Percentiles rank a stretch among this genome's conserved stretches.
Conservation (phyloP, 192 early-diverging fungal genomes). For the Geosiphon pyriformis region DNA sequence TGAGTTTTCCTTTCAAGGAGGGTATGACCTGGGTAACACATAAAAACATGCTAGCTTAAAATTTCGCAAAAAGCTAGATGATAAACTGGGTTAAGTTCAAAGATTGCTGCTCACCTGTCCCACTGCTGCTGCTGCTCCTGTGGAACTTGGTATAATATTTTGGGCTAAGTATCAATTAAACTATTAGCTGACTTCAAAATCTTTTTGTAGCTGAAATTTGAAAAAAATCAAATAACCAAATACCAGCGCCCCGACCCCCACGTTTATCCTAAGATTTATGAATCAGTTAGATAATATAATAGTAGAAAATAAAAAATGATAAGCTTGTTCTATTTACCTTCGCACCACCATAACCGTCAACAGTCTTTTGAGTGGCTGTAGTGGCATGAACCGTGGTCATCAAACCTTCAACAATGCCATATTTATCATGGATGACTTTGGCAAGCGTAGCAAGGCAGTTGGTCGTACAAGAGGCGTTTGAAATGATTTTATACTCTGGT, state of each 20-base stretch:
- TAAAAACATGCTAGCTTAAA: too few species aligned
- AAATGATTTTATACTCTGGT: conserved; percentile 77
- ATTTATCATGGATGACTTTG: conserved; percentile 94
- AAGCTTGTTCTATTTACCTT: conserved; percentile 36
- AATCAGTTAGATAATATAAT: not conserved
- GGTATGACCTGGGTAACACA: conserved; percentile 72
- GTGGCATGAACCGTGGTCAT: conserved; percentile 99
- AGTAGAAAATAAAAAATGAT: not conserved
- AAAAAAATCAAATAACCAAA: too few species aligned
- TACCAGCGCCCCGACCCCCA: conserved; percentile 87
- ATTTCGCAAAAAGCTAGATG: too few species aligned
- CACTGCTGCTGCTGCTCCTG: conserved; percentile 98
- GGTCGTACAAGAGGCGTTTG: conserved; percentile 99
- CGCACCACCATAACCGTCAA: conserved; percentile 93
- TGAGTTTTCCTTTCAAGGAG: conserved; percentile 88
- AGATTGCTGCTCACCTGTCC: conserved; percentile 55
- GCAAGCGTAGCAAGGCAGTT: conserved; percentile 98
- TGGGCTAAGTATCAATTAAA: too few species aligned
- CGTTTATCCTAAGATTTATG: conserved; percentile 70
- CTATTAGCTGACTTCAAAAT: too few species aligned
- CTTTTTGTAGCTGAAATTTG: too few species aligned
- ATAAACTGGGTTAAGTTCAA: too few species aligned
- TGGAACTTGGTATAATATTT: conserved; percentile 98
- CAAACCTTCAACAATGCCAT: conserved; percentile 92
- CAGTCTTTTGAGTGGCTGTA: conserved; percentile 99